Evolutionary conservation across 805 yeast genomes (phyloP).

Genomic region (Candida takata): DNA sequence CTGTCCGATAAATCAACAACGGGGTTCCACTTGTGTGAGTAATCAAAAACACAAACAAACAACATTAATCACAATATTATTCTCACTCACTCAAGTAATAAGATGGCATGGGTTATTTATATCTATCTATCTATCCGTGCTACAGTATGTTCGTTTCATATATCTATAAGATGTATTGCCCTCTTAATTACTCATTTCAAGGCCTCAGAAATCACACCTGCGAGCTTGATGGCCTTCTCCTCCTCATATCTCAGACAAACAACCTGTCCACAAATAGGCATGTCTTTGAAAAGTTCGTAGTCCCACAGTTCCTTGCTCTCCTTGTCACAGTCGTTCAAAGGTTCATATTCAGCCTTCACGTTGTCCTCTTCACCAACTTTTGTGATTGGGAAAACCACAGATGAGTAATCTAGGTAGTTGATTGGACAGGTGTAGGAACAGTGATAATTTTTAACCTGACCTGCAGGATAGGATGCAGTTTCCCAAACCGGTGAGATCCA

Average conservation of each 20-base stretch:
- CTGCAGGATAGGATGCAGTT: constrained; percentile 40
- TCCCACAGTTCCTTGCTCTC: constrained; percentile 17
- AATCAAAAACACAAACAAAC: too few species aligned
- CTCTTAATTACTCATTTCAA: constrained; percentile 1
- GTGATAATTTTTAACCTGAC: constrained; percentile 55
- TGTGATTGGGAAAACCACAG: constrained; percentile 52
- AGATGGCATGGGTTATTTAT: too few species aligned
- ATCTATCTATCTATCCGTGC: too few species aligned
- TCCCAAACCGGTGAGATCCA: constrained; percentile 60
- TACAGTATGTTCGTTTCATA: too few species aligned
- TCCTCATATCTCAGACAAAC: constrained; percentile 44
- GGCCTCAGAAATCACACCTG: constrained; percentile 23
- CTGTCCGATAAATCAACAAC: too few species aligned
- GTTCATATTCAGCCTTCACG: constrained; percentile 27
- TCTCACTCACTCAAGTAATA: too few species aligned
- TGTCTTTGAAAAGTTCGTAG: constrained; percentile 47
- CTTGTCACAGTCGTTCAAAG: constrained; percentile 24
- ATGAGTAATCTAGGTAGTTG: constrained; percentile 66
- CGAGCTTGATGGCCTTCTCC: constrained; percentile 40
- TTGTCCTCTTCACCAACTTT: constrained; percentile 37
- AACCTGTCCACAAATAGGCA: constrained; percentile 44
- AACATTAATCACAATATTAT: too few species aligned
- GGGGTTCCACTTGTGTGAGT: too few species aligned
- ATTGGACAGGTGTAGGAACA: constrained; percentile 74
- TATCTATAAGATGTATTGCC: too few species aligned